phyloP scores from a whole-genome alignment of 169 alveolate species.

The Cryptosporidium sp. region DNA sequence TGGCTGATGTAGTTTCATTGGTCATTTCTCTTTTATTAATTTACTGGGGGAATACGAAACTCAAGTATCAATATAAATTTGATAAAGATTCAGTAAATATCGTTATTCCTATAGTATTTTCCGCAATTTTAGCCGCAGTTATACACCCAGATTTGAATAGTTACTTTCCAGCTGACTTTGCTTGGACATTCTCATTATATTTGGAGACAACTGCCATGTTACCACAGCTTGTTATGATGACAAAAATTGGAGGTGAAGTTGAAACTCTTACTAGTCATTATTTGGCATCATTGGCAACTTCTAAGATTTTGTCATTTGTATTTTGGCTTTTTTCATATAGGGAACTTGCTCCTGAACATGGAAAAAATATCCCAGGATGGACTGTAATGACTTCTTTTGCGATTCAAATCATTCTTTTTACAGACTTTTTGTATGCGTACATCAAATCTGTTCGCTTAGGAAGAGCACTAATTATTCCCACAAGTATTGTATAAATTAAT shows the following conservation, averaged over 20 bases:
- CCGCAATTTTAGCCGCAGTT: slow-evolving; percentile 75
- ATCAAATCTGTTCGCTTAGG: slow-evolving; percentile 80
- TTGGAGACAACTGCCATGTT: slow-evolving; percentile 82
- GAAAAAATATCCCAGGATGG: slow-evolving; percentile 78
- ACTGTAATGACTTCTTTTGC: slow-evolving; percentile 79
- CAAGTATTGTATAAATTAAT: slow-evolving; percentile 56
- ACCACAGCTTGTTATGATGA: slow-evolving; percentile 81
- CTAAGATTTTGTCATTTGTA: slow-evolving; percentile 78
- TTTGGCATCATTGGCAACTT: slow-evolving; percentile 80
- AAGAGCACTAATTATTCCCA: slow-evolving; percentile 74
- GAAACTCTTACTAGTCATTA: slow-evolving; percentile 82
- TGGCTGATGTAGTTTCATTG: slow-evolving; percentile 78
- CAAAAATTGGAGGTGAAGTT: slow-evolving; percentile 83
- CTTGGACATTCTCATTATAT: slow-evolving; percentile 84
- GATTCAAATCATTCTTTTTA: slow-evolving; percentile 77
- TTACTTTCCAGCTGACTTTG: slow-evolving; percentile 79
- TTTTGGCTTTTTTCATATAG: slow-evolving; percentile 84
- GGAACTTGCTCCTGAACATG: slow-evolving; percentile 78
- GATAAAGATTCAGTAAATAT: slow-evolving; percentile 75
- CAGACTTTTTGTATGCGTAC: slow-evolving; percentile 81
- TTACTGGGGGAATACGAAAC: slow-evolving; percentile 68
- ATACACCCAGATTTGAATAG: slow-evolving; percentile 81
- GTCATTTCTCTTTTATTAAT: slow-evolving; percentile 65
- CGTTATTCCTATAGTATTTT: slow-evolving; percentile 77
- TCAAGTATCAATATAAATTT: slow-evolving; percentile 76